Base-by-base conservation (phyloP, 495 filamentous ascomycete species). In the Penicillium lividum region DNA sequence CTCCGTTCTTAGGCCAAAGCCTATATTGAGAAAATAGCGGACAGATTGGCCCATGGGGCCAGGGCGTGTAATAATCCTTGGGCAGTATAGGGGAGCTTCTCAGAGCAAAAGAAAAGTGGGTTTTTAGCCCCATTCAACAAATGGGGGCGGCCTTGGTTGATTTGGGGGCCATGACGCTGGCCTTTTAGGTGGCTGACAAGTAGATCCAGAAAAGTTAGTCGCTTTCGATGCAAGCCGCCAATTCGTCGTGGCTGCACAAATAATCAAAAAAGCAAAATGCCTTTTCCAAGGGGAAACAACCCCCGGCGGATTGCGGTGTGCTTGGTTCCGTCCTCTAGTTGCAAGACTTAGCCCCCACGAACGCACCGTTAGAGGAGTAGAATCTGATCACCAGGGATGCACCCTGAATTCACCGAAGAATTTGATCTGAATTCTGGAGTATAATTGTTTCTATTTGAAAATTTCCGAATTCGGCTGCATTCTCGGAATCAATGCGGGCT, bases 11-110 rank as follows among this genome's bases (percentile, higher is more conserved):
- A 58, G 55, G 38, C 52, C 38, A 46, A 63, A 54, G 56, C 43
- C 58, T 58, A 64, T 46, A 50, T 46, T n/a, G 46, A 44, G 54
- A 36, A 52, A 33, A 54, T n/a, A 59, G 53, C 60, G 51, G 42
- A 53, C 48, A 48, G 47, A 49, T 56, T 54, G 60, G 43, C 28
- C 53, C 60, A 53, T 52, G 61, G 64, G 49, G 64, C 57, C 61
- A 67, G 52, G 60, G 55, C 52, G 60, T 54, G 52, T 66, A 65
- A 58, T 64, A 60, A 67, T 67, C 64, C 61, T 61, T 59, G 60
- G 59, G 52, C 54, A 38, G 55, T 22, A 56, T 18, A 55, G 34
- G 54, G 43, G 55, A 64, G 61, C 61, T 57, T 31, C n/a, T 52
- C 34, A 10, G n/a, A 27, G 34, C 27, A 42, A 25, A 38, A 30